Conservation (phyloP, 2,329 filamentous ascomycete genomes). For the Neofusicoccum umdonicola region DNA sequence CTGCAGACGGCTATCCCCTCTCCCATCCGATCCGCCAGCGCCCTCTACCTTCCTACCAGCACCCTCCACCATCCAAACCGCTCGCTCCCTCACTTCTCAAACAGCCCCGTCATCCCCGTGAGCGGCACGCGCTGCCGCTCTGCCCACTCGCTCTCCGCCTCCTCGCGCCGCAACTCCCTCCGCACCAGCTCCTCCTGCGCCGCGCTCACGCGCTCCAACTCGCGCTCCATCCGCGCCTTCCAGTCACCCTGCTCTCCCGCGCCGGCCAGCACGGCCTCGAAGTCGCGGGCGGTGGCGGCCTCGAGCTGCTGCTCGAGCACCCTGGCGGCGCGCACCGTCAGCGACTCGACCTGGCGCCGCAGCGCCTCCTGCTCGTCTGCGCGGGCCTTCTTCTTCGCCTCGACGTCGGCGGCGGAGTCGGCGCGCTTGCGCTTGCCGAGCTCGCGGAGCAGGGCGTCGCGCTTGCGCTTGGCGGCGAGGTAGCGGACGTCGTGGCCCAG, state of each 20-base stretch:
- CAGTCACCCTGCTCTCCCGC: constrained; percentile 23
- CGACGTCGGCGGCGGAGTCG: constrained; percentile 27
- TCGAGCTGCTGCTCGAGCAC: constrained; percentile 43
- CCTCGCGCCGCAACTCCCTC: constrained; percentile 25
- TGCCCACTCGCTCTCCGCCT: constrained; percentile 19
- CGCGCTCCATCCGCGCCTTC: constrained; percentile 26
- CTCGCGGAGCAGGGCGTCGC: constrained; percentile 4
- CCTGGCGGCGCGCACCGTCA: constrained; percentile 37
- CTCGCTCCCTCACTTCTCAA: constrained; percentile 29
- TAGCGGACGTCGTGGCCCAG: constrained; percentile 49
- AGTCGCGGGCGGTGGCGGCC: constrained; percentile 32
- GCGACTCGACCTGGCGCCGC: constrained; percentile 23
- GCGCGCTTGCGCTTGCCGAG: constrained; percentile 17
- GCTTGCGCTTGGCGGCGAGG: constrained; percentile 34
- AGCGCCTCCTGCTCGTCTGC: constrained; percentile 29
- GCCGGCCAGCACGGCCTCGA: constrained; percentile 25
- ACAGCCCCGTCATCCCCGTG: constrained; percentile 32
- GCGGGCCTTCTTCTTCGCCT: constrained; percentile 30
- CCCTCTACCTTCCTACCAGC: too few relatives aligned
- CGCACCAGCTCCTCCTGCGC: constrained; percentile 33
- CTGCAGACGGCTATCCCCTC: too few relatives aligned
- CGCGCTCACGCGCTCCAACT: constrained; percentile 34
- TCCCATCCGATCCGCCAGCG: too few relatives aligned
- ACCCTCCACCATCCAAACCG: background rate
- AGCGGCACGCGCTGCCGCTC: constrained; percentile 21